Base-by-base conservation (phyloP, 768 basidiomycete genomes). In the Fomitopsis serialis region DNA sequence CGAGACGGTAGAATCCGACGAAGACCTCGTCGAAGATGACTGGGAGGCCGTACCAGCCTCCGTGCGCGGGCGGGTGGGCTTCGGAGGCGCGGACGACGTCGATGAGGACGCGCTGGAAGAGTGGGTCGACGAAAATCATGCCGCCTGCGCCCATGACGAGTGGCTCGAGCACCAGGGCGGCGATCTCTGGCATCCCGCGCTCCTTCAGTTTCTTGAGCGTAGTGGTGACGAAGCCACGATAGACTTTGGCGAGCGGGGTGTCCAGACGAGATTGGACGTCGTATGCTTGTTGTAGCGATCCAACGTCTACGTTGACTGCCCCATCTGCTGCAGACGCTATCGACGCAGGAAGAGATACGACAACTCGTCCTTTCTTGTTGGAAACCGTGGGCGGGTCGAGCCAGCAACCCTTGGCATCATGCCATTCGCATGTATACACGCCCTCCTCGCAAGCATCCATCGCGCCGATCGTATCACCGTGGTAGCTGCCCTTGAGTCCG, bases 21-120 rank as follows among this genome's bases (percentile, higher is more conserved):
- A 98, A 98, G 10, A 98, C 96, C 68, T 98, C 96, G 66, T 98
- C 96, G 62, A 89, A 98, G 54, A 98, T 83, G 58, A 98, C 87
- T 0, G 96, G 93, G 13, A 98, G 73, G 2, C 89, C 88, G 4
- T 72, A 74, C 83, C 84, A 87, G 4, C 68, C 60, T 35, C 29
- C 52, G 22, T 40, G 61, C 1, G 66, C 56, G 11, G 60, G n/a
- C 42, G 60, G 44, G 7, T 51, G 22, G 7, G 67, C 57, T 5
- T 66, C 48, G 13, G 71, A 67, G 58, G 75, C 68, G 54, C 96
- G 84, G 5, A 91, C 89, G 2, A 82, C 78, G 61, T 97, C 92
- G 37, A 98, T 72, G 58, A 98, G 68, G 27, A 93, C 74, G 24
- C 91, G 80, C 66, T 98, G 96, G 77, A 96, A 98, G 42, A 98